Evolutionary conservation across 1,284 basidiomycete species (phyloP).

Genomic region (Malassezia arunalokei): DNA sequence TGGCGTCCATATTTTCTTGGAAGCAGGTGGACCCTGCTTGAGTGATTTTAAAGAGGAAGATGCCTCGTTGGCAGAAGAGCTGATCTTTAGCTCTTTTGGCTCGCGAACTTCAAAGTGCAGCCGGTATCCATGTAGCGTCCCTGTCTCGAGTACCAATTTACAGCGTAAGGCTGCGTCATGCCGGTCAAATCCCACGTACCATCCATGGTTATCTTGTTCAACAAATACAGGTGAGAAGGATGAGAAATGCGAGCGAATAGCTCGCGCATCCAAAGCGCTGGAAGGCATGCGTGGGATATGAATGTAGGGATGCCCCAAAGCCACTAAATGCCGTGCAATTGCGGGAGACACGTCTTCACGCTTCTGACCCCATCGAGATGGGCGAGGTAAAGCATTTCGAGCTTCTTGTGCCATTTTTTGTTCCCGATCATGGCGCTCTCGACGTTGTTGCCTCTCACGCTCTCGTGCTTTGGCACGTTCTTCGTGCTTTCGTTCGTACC

Average conservation of each 20-base stretch:
- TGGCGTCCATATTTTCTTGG: background rate
- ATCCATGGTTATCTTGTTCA: constrained; percentile 34
- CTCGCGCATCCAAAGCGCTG: constrained; percentile 21
- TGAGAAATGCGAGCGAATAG: constrained; percentile 27
- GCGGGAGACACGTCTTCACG: background rate
- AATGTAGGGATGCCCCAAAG: constrained; percentile 20
- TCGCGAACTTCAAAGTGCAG: constrained; percentile 22
- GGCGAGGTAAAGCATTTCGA: background rate
- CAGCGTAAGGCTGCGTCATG: constrained; percentile 19
- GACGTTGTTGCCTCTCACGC: background rate
- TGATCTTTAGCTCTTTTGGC: too few relatives aligned
- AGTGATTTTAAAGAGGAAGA: too few relatives aligned
- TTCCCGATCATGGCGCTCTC: background rate
- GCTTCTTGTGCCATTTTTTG: background rate
- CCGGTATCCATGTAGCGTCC: constrained; percentile 19
- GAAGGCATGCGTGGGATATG: constrained; percentile 21
- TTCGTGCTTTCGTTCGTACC: constrained; percentile 15
- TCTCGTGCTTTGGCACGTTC: background rate
- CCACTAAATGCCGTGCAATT: constrained; percentile 16
- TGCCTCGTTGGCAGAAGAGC: too few relatives aligned
- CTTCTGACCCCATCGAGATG: background rate
- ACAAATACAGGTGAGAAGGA: constrained; percentile 27
- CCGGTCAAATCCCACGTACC: constrained; percentile 40
- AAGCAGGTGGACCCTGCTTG: background rate
- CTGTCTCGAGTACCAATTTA: constrained; percentile 23